Conservation (phyloP, 2,329 filamentous ascomycete species). For the Xylaria sp. region DNA sequence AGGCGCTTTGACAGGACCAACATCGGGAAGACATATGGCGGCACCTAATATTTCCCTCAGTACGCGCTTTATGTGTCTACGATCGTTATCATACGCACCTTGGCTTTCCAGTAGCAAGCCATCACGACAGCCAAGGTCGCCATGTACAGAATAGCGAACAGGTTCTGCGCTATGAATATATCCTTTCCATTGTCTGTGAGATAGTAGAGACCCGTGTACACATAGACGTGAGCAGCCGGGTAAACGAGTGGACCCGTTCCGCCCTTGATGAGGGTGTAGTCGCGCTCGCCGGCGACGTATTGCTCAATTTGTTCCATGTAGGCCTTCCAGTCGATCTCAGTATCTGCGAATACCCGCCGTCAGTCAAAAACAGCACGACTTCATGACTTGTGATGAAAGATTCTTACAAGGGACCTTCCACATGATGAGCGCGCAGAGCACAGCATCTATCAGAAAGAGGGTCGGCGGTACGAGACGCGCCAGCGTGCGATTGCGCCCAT, state of each 20-base stretch:
- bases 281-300: conserved; percentile 75
- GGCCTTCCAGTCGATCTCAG: conserved; percentile 94
- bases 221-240: conserved; percentile 88
- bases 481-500: conserved; percentile 42
- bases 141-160: conserved; percentile 80
- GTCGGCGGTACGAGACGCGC: conserved; percentile 50
- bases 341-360: conserved; percentile 50
- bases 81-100: conserved; percentile 41
- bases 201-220: conserved; percentile 73
- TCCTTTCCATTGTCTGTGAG: conserved; percentile 71
- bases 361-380: neutral
- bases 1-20: conserved; percentile 85
- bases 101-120: conserved; percentile 71
- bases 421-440: conserved; percentile 69
- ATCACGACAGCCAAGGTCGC: conserved; percentile 66
- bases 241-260: conserved; percentile 92
- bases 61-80: neutral
- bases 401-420: conserved; percentile 76
- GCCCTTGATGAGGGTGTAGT: conserved; percentile 81
- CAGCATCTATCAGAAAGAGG: conserved; percentile 64
- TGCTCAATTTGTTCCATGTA: conserved; percentile 92
- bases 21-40: conserved; percentile 81
- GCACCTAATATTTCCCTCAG: conserved; percentile 48
- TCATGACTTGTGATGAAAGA: neutral
- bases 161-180: conserved; percentile 72